Conservation (phyloP, 148 eudicot species). For the Limonium bicolor region DNA sequence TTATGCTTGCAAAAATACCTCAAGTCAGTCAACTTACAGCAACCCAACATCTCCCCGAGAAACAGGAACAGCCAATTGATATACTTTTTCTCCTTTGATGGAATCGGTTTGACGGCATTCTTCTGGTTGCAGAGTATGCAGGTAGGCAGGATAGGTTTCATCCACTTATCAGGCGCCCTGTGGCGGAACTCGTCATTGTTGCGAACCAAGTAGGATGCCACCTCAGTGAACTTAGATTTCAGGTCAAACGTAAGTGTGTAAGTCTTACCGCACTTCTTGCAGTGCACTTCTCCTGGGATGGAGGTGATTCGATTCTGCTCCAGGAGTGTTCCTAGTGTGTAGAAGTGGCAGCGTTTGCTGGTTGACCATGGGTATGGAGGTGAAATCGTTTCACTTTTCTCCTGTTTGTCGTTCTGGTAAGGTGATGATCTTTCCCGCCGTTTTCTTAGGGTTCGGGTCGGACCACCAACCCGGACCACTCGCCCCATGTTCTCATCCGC, state of each 20-base stretch:
- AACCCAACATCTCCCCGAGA: conserved; percentile 22
- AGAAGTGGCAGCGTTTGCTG: conserved; percentile 23
- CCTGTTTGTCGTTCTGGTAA: too few relatives aligned
- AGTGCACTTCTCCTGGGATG: conserved; percentile 6
- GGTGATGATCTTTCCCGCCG: too few relatives aligned
- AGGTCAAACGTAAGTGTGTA: conserved; percentile 10
- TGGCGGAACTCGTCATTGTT: conserved; percentile 1
- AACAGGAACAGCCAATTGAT: conserved; percentile 35
- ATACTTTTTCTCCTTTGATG: conserved; percentile 5
- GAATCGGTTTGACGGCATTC: conserved; percentile 8
- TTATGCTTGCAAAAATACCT: conserved; percentile 24
- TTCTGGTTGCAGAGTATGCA: conserved; percentile 12
- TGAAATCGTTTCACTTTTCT: conserved; percentile 11
- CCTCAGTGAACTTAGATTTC: neutral
- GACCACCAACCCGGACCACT: too few relatives aligned
- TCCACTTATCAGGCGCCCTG: conserved; percentile 10
- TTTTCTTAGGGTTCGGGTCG: too few relatives aligned
- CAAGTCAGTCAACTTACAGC: conserved; percentile 15
- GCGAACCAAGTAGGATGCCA: neutral
- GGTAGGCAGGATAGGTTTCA: neutral
- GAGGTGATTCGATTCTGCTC: neutral
- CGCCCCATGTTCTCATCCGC: too few relatives aligned
- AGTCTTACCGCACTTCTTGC: conserved; percentile 10
- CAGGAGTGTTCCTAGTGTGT: conserved; percentile 8
- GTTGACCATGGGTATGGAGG: conserved; percentile 58